These are phyloP conservation scores for Petunia secreta DNA, from an alignment of 257 asterid species.

Conservation along the genomic window DNA sequence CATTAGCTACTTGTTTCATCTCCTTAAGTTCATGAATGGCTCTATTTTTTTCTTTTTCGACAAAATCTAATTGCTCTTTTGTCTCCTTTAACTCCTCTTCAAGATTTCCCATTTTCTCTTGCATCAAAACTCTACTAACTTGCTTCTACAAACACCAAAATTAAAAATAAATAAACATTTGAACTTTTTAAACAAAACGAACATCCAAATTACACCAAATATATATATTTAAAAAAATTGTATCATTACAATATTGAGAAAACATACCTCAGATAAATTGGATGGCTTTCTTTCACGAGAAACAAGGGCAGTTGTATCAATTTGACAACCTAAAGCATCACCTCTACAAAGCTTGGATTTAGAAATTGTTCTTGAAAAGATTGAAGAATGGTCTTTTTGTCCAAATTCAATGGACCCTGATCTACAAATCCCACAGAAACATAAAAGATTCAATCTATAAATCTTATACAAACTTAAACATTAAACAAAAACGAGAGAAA, in stretches of 20 bases:
- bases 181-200: background rate
- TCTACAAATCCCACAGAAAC: constrained; percentile 44
- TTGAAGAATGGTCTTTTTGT: constrained; percentile 46
- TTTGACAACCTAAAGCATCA: constrained; percentile 22
- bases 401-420: constrained; percentile 57
- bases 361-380: constrained; percentile 62
- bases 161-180: background rate
- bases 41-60: constrained; percentile 44
- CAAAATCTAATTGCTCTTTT: constrained; percentile 41
- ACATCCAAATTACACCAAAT: background rate
- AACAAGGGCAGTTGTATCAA: constrained; percentile 48
- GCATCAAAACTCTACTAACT: constrained; percentile 41
- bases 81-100: constrained; percentile 62
- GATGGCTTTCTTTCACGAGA: constrained; percentile 54
- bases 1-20: constrained; percentile 40
- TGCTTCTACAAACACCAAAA: constrained; percentile 37
- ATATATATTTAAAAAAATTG: background rate
- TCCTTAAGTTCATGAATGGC: constrained; percentile 48
- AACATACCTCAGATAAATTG: constrained; percentile 45
- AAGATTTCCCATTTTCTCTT: constrained; percentile 48
- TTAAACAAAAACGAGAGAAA: constrained; percentile 1
- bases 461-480: background rate
- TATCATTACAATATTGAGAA: background rate
- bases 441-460: background rate
- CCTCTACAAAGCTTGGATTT: constrained; percentile 33